phyloP scores from a whole-genome alignment of 1,284 basidiomycete species.

The Ganoderma meredithae region DNA sequence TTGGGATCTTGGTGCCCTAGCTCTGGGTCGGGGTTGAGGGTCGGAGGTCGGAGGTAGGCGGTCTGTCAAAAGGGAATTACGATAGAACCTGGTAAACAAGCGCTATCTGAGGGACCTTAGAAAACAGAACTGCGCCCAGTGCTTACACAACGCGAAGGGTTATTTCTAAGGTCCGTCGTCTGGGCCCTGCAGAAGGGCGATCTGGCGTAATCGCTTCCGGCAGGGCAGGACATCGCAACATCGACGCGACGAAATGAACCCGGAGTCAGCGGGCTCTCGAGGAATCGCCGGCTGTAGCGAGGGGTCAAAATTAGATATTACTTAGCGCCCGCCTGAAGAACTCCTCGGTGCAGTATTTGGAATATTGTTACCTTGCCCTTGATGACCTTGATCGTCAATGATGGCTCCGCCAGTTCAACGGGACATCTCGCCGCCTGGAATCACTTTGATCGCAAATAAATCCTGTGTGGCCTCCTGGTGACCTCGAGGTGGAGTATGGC shows the following conservation, averaged over 20 bases:
- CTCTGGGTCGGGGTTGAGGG: background rate
- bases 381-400: background rate
- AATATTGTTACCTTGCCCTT: background rate
- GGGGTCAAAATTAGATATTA: background rate
- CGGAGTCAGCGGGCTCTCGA: background rate
- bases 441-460: background rate
- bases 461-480: background rate
- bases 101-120: background rate
- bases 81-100: background rate
- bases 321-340: background rate
- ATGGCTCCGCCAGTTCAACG: background rate
- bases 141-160: background rate
- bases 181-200: background rate
- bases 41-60: background rate
- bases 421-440: background rate
- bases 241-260: background rate
- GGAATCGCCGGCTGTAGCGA: constrained; percentile 1
- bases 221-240: background rate
- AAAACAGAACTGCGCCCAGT: background rate
- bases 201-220: background rate
- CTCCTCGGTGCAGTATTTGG: background rate
- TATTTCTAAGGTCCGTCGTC: background rate
- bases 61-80: background rate
- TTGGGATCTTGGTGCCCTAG: background rate
- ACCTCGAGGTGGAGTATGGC: background rate